Evolutionary conservation across 768 basidiomycete species (phyloP), one percentile per base, ranked within the genome.

Genomic region (Auricularia cornea): DNA sequence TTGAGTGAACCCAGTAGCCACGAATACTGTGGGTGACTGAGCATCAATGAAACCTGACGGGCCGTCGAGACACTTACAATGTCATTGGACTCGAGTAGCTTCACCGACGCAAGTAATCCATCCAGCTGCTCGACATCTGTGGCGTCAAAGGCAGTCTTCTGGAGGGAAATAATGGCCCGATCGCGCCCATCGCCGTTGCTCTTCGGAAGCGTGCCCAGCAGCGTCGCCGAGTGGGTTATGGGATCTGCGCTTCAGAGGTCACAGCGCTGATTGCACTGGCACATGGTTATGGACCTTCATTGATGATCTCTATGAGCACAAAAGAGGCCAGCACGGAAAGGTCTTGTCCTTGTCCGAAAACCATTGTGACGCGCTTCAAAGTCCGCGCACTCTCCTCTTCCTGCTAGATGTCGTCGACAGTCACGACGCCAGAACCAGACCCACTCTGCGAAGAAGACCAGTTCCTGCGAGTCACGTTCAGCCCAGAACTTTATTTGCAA

Each of bases 1-100:
- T 69, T 66, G n/a, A 90, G 70, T 86, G 89, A 93, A 2, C 81
- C 92, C 63, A 89, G 83, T 35, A 86, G 72, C 87, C 91, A 94
- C 16, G 85, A 80, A 74, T 96, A 96, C 92, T 94, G 68, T 11
- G 18, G 11, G 18, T 14, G 65, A 32, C 48, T 32, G 33, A 60
- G 41, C 61, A 29, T 23, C 52, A 57, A 63, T 40, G 60, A 16
- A 32, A 44, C 35, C 31, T 8, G 29, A 32, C 4, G 44, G 30
- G 44, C 30, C 32, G 64, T 12, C 28, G 16, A 8, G 16, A 38
- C 35, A 72, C 84, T 66, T 70, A 87, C 88, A 65, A 91, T 89
- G 67, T 92, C 88, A 28, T 84, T 91, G 62, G 75, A 79, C 66
- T 79, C 84, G 59, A 87, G 82, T 4, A 79, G 70, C 57, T 81